Evolutionary conservation across 2,329 filamentous ascomycete genomes (phyloP).

Genomic region (Penicillium sp.): DNA sequence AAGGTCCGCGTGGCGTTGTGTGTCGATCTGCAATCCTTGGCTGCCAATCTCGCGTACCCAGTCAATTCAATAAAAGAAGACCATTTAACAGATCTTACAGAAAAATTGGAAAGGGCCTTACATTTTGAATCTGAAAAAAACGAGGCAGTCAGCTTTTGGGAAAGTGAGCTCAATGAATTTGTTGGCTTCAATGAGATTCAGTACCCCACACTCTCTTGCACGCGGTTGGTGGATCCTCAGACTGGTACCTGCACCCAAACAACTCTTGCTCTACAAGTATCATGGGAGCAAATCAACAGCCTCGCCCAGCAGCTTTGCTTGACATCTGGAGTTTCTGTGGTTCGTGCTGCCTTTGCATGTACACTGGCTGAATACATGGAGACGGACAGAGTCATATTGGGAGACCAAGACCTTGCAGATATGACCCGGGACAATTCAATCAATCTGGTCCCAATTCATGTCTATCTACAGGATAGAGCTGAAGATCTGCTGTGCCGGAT

Average conservation of each 20-base stretch:
- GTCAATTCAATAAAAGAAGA: neutral
- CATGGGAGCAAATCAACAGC: neutral
- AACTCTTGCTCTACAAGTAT: neutral
- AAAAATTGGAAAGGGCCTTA: neutral
- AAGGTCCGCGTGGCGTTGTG: neutral
- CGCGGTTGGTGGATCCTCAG: neutral
- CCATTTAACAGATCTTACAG: neutral
- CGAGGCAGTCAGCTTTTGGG: neutral
- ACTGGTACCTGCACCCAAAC: neutral
- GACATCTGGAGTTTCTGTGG: neutral
- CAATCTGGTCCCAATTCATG: neutral
- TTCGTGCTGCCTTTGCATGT: conserved; percentile 13
- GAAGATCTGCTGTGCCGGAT: neutral
- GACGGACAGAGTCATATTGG: conserved; percentile 6
- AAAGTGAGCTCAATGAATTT: neutral
- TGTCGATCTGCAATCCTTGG: neutral
- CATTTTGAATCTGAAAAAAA: neutral
- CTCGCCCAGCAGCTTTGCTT: neutral
- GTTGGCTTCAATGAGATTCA: neutral
- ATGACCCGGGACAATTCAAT: neutral
- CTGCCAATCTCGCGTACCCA: neutral
- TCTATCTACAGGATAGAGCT: neutral
- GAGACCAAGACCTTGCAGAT: neutral
- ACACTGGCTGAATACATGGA: conserved; percentile 16
- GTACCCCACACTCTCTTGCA: conserved; percentile 4